phyloP scores from a whole-genome alignment of 805 yeast genomes.

The Clavispora santaluciae region DNA sequence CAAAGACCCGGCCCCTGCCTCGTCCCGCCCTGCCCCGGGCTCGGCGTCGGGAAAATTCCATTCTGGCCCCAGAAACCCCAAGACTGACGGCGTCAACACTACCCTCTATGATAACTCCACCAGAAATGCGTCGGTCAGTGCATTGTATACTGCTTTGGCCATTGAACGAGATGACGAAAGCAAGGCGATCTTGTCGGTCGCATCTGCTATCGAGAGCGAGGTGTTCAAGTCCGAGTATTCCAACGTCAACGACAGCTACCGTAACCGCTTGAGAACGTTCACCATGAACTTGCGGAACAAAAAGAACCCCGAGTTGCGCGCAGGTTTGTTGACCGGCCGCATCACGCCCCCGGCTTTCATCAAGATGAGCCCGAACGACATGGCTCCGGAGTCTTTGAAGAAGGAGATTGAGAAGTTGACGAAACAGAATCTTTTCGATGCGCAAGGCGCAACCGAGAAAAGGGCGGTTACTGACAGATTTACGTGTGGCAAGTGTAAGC shows the following conservation, averaged over 20 bases:
- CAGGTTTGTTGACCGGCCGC: conserved; percentile 60
- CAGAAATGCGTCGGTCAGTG: conserved; percentile 78
- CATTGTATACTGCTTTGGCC: conserved; percentile 85
- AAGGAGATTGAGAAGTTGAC: conserved; percentile 81
- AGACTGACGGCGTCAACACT: conserved; percentile 74
- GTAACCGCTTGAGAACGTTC: conserved; percentile 80
- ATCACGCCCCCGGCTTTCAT: conserved; percentile 63
- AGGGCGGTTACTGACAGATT: conserved; percentile 95
- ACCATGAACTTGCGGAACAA: conserved; percentile 85
- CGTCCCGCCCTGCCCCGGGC: conserved; percentile 15
- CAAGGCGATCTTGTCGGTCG: conserved; percentile 54
- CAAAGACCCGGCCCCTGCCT: conserved; percentile 5
- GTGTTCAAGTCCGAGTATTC: conserved; percentile 59
- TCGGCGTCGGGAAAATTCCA: conserved; percentile 35
- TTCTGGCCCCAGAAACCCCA: conserved; percentile 64
- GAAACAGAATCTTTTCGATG: conserved; percentile 87
- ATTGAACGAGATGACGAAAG: conserved; percentile 63
- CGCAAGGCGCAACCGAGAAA: conserved; percentile 95
- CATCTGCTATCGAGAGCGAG: conserved; percentile 68
- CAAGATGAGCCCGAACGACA: conserved; percentile 84
- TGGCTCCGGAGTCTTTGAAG: conserved; percentile 90
- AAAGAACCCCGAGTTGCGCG: conserved; percentile 81
- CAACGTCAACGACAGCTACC: conserved; percentile 56
- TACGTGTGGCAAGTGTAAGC: conserved; percentile 96
- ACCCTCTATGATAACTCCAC: conserved; percentile 68